Conservation (phyloP, 768 basidiomycete genomes). For the Rhizopogon vulgaris region DNA sequence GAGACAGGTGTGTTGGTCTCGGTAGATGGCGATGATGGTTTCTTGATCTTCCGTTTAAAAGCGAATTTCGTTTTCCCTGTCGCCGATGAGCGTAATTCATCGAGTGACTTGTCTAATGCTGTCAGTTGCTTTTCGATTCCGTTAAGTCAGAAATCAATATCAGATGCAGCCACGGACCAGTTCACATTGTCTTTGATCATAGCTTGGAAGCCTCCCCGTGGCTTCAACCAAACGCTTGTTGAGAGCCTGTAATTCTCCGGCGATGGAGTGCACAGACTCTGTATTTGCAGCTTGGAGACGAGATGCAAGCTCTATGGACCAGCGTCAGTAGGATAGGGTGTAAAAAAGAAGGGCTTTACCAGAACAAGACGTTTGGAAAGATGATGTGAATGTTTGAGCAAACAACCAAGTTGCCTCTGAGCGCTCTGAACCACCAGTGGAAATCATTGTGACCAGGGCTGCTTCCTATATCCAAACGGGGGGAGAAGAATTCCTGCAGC, state of each 20-base stretch:
- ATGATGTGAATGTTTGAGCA: constrained; percentile 20
- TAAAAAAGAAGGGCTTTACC: constrained; percentile 12
- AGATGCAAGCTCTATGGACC: constrained; percentile 39
- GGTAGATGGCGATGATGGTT: constrained; percentile 8
- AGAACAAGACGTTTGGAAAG: constrained; percentile 20
- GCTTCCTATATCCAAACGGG: background rate
- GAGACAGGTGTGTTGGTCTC: constrained; percentile 2
- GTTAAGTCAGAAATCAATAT: background rate
- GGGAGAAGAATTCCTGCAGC: too few species aligned
- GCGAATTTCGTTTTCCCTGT: constrained; percentile 57
- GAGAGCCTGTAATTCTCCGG: constrained; percentile 49
- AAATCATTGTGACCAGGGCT: background rate
- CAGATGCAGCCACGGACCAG: constrained; percentile 37
- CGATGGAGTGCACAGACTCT: constrained; percentile 37
- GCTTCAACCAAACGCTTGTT: constrained; percentile 61
- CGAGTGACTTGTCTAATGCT: constrained; percentile 48
- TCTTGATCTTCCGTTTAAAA: constrained; percentile 49
- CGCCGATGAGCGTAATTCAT: constrained; percentile 40
- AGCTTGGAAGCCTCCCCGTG: constrained; percentile 56
- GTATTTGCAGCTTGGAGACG: constrained; percentile 35
- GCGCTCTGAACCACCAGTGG: background rate
- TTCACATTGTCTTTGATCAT: constrained; percentile 72
- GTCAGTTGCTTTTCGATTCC: constrained; percentile 54
- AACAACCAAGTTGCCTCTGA: constrained; percentile 23
- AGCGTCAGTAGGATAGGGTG: constrained; percentile 9